phyloP scores from a whole-genome alignment of 2,329 filamentous ascomycete genomes.

The Botrytis tulipae region DNA sequence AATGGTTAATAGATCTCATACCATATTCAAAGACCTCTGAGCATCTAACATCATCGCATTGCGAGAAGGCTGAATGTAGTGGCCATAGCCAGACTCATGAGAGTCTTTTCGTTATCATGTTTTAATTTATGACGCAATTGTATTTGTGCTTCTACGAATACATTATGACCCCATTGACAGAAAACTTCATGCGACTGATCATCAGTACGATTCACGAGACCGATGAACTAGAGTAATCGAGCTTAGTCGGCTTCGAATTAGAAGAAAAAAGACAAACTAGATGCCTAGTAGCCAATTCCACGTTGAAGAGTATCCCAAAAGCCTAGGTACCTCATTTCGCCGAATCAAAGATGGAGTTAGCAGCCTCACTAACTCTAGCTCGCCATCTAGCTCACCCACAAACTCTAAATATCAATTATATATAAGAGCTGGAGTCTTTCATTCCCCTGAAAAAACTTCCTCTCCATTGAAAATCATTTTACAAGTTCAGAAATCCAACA shows the following conservation, averaged over 20 bases:
- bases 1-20: background rate
- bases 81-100: rapidly evolving
- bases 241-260: background rate
- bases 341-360: background rate
- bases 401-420: background rate
- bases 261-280: background rate
- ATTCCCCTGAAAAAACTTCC: background rate
- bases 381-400: background rate
- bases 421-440: background rate
- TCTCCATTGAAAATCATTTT: background rate
- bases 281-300: background rate
- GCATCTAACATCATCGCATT: background rate
- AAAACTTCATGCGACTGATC: background rate
- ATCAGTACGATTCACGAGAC: background rate
- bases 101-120: background rate
- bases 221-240: background rate
- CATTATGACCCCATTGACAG: background rate
- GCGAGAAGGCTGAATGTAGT: background rate
- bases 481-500: no score
- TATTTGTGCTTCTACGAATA: background rate
- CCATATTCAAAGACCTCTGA: background rate
- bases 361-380: background rate
- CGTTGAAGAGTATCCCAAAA: background rate
- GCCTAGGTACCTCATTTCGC: background rate
- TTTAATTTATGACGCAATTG: no score